Base-by-base conservation (phyloP, 1,284 basidiomycete species). In the Fomitopsis betulina region DNA sequence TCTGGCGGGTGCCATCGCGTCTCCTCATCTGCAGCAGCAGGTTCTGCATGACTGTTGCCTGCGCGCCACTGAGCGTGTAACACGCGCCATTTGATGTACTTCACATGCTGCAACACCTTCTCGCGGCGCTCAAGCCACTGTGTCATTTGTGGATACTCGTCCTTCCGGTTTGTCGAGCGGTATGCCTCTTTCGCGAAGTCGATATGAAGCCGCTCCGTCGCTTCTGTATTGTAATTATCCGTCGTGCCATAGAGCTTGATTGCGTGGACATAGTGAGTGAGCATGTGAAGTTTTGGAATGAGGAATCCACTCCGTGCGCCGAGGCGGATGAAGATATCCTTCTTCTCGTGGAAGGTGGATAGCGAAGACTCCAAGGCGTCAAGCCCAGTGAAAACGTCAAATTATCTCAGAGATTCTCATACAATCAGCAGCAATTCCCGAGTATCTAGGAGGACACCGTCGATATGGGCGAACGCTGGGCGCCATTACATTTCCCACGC, bases 71-170 rank as follows among this genome's bases (percentile, higher is more conserved):
- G n/a, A n/a, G n/a, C n/a, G n/a, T n/a, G n/a, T n/a, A n/a, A n/a
- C n/a, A n/a, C n/a, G n/a, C 50, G 54, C 58, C 55, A 59, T 6
- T 39, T 1, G 21, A 59, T 21, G 35, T 30, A 59, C 0, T n/a
- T 30, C 9, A 42, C 35, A 54, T 56, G 55, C 5, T 53, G 58
- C 8, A 38, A 7, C 3, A 59, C 19, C 40, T 56, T 56, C 42
- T 59, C 51, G 15, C 61, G 63, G 1, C 65, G 58, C 38, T 70
- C 61, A 0, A 75, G 62, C 74, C 74, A 76, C 1, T 37, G 21
- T 0, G 69, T 70, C 74, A 76, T 76, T 47, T 74, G 73, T 2
- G 59, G 25, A 25, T 68, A 67, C 39, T 73, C 68, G 23, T 74
- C 66, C 40, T 70, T 69, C 21, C 63, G 63, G 56, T 74, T 74